Percentiles rank a stretch among this genome's conserved stretches.
These are phyloP conservation scores for Neurospora sp. DNA, from an alignment of 495 filamentous ascomycete genomes.

Conservation along the genomic window DNA sequence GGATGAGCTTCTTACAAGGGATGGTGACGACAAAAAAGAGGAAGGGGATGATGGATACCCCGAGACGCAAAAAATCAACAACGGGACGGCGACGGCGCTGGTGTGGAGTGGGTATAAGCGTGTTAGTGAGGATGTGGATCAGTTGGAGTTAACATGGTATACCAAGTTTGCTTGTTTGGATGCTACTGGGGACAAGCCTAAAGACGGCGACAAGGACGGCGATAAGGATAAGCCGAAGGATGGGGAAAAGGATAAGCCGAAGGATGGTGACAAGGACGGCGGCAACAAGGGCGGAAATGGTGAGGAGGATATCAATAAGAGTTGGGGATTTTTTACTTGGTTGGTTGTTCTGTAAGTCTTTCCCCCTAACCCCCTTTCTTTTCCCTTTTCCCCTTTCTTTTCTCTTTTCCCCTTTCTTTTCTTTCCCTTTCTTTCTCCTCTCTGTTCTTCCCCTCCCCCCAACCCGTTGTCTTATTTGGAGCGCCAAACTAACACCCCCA, in stretches of 20 bases:
- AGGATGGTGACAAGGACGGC: not conserved
- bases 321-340: conserved; percentile 98
- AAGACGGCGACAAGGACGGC: conserved; percentile 35
- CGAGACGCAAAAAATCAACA: conserved; percentile 35
- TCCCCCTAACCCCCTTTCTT: not conserved
- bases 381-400: not conserved
- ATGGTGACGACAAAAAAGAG: not conserved
- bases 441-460: not conserved
- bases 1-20: not conserved
- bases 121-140: conserved; percentile 34
- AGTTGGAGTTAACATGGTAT: conserved; percentile 68
- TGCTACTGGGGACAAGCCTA: conserved; percentile 17
- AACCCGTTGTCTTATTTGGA: conserved; percentile 2
- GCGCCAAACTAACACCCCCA: conserved; percentile 1
- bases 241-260: conserved; percentile 21
- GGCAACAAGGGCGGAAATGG: conserved; percentile 2
- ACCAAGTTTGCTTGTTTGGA: conserved; percentile 69
- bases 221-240: conserved; percentile 26
- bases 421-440: not conserved
- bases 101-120: conserved; percentile 62
- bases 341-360: conserved; percentile 86
- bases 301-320: conserved; percentile 19
- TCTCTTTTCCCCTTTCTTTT: not conserved
- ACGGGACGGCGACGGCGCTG: conserved; percentile 47
- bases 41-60: conserved; percentile 25